Conservation (phyloP, 192 early-diverging fungal genomes). For the Phlyctochytrium bullatum region DNA sequence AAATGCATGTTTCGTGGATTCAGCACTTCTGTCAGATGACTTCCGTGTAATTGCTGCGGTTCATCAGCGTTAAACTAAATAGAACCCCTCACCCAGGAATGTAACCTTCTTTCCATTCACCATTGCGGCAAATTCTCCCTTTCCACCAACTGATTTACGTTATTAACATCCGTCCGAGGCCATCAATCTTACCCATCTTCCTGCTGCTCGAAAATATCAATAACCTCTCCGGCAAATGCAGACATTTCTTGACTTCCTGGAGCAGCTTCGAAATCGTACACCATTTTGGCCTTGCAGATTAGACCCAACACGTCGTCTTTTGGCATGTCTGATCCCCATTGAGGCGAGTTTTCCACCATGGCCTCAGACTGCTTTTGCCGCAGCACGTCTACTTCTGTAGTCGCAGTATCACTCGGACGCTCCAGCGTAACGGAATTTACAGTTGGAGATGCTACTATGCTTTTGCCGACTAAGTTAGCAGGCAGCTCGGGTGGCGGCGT, state of each 20-base stretch:
- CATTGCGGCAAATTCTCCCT: constrained; percentile 20
- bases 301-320: neutral
- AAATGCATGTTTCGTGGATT: no score
- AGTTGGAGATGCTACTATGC: neutral
- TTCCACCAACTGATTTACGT: constrained; percentile 27
- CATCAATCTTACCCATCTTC: constrained; percentile 36
- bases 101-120: constrained; percentile 26
- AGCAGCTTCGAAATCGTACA: constrained; percentile 40
- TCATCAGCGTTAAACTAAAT: neutral
- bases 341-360: neutral
- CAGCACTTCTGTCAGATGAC: neutral
- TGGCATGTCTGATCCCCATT: neutral
- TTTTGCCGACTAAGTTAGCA: constrained; percentile 10
- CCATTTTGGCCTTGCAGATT: constrained; percentile 5
- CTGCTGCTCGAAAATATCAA: constrained; percentile 43
- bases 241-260: constrained; percentile 29
- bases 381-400: no score
- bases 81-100: constrained; percentile 27
- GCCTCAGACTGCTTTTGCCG: constrained; percentile 5
- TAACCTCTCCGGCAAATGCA: constrained; percentile 27
- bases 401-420: neutral
- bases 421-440: neutral
- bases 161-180: neutral
- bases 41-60: neutral
- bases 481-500: constrained; percentile 29